Conservation (phyloP, 2,329 filamentous ascomycete species). For the Cladophialophora exuberans region DNA sequence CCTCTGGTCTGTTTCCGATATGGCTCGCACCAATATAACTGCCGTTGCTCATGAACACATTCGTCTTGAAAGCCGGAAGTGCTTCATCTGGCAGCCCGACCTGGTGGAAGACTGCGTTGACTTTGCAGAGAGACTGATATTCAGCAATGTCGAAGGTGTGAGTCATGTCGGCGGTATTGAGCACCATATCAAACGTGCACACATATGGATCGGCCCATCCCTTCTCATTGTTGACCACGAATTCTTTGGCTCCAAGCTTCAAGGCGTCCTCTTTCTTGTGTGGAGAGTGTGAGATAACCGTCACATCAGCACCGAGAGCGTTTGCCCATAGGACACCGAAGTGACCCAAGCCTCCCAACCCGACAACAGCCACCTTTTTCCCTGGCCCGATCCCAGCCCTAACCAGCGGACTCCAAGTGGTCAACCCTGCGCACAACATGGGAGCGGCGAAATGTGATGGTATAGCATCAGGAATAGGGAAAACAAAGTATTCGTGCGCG, state of each 20-base stretch:
- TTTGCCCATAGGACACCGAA: conserved; percentile 72
- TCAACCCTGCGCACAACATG: conserved; percentile 76
- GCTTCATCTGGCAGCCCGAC: conserved; percentile 66
- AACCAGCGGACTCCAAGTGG: conserved; percentile 76
- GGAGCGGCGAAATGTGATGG: conserved; percentile 49
- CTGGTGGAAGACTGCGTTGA: conserved; percentile 61
- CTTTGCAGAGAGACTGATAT: conserved; percentile 57
- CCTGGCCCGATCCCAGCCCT: conserved; percentile 75
- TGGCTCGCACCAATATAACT: conserved; percentile 71
- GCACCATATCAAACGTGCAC: conserved; percentile 65
- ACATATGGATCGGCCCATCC: conserved; percentile 60
- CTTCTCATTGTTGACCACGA: conserved; percentile 61
- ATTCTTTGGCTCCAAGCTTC: conserved; percentile 64
- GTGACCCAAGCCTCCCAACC: conserved; percentile 69
- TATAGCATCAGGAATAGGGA: conserved; percentile 72
- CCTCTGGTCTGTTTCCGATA: conserved; percentile 71
- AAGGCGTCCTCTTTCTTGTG: conserved; percentile 63
- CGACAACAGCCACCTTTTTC: conserved; percentile 46
- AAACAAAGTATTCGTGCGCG: conserved; percentile 74
- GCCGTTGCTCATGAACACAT: conserved; percentile 76
- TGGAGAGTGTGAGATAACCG: conserved; percentile 63
- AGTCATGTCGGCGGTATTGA: conserved; percentile 78
- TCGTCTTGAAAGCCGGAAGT: conserved; percentile 70
- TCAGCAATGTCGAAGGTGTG: conserved; percentile 61
- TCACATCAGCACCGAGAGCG: conserved; percentile 66